Evolutionary conservation across 768 basidiomycete species (phyloP), one percentile per base, ranked within the genome.

Genomic region (Russula brevipes): DNA sequence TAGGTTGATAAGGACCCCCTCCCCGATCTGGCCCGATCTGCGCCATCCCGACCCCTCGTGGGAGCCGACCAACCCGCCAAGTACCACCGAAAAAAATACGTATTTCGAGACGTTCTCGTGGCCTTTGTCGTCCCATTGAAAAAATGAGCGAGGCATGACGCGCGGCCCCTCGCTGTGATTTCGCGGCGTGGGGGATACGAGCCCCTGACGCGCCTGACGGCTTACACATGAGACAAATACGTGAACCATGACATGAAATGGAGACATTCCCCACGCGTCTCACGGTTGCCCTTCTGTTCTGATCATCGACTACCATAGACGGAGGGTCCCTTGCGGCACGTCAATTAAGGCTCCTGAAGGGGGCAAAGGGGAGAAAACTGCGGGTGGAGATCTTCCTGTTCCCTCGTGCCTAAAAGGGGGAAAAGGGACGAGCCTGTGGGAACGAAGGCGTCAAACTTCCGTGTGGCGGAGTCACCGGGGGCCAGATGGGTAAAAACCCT

Each of bases 21-120:
- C 14, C 58, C 59, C 63, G 63, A 64, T 64, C 63, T 59, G 46
- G 58, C 41, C 63, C 63, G 63, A 64, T 64, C 63, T 64, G 53
- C 54, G 47, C 35, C 54, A 56, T 49, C 39, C 47, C 49, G 57
- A 54, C 49, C 24, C 2, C 33, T 36, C 51, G 54, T 38, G 57
- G 17, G 39, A 36, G 7, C 7, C 12, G 16, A 19, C 38, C 38
- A 39, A 39, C 6, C 6, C 6, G 11, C 6, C 6, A 39, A 39
- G 11, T 7, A 39, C 7, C 1, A 39, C 6, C 6, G 35, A 50
- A 38, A 19, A 51, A 52, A 36, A 57, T 24, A 46, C 41, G 50
- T 35, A 31, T 41, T n/a, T 36, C 30, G 35, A n/a, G 30, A 9
- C 24, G 24, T 24, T 24, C 24, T 24, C 24, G 24, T 24, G 24